phyloP scores from a whole-genome alignment of 768 basidiomycete species.

The Saitozyma sp. region DNA sequence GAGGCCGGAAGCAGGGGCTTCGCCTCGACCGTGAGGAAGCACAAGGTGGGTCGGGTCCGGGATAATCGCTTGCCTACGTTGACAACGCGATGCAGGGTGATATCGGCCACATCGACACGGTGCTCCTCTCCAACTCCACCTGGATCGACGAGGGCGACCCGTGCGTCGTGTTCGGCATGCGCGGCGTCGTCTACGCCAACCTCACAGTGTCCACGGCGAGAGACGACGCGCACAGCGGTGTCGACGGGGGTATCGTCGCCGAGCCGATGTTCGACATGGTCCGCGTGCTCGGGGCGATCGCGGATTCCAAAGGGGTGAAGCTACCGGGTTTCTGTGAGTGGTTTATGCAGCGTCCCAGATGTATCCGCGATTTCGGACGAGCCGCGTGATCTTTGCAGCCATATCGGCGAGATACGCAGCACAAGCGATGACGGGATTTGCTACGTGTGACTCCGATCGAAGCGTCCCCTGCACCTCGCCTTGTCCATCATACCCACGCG shows the following conservation, averaged over 20 bases:
- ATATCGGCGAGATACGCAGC: too few species aligned
- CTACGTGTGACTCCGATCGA: neutral
- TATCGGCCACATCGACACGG: conserved; percentile 85
- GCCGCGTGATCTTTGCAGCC: too few species aligned
- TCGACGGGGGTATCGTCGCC: conserved; percentile 80
- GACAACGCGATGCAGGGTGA: conserved; percentile 60
- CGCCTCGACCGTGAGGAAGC: conserved; percentile 66
- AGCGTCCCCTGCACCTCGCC: neutral
- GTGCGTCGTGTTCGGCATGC: conserved; percentile 90
- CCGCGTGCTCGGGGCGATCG: conserved; percentile 70
- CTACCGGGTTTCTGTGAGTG: conserved; percentile 81
- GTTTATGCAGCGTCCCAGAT: neutral
- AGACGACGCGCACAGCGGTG: conserved; percentile 87
- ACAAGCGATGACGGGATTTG: too few species aligned
- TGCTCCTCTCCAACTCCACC: conserved; percentile 79
- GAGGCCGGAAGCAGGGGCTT: conserved; percentile 92
- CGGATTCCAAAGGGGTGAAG: conserved; percentile 62
- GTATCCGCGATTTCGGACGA: neutral
- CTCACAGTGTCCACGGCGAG: conserved; percentile 71
- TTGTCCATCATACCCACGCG: too few species aligned
- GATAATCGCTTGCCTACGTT: neutral
- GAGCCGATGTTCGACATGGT: conserved; percentile 97
- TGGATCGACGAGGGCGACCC: conserved; percentile 93
- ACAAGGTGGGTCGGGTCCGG: conserved; percentile 63
- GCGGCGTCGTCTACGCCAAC: conserved; percentile 88